A percentile compares a stretch with the other conserved stretches of the same genome.
phyloP scores from a whole-genome alignment of 768 basidiomycete genomes.

The Galerina sulciceps region DNA sequence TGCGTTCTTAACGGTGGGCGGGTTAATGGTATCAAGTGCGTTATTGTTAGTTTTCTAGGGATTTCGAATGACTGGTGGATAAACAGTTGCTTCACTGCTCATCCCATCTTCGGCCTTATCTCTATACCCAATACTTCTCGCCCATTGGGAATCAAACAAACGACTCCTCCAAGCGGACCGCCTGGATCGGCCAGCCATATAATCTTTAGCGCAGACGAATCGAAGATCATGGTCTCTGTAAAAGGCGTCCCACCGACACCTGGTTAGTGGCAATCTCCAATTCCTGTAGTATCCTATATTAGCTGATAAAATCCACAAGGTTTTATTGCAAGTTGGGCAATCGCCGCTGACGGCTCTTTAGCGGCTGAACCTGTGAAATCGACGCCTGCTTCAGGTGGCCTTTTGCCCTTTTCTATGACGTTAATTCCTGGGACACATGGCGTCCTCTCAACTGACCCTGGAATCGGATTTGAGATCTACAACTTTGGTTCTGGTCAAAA shows the following conservation, averaged over 20 bases:
- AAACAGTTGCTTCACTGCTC: neutral
- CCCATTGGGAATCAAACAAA: neutral
- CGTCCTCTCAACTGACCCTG: conserved; percentile 43
- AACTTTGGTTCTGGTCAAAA: conserved; percentile 26
- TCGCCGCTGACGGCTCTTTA: conserved; percentile 45
- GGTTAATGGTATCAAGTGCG: neutral
- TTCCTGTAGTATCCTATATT: neutral
- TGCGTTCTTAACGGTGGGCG: conserved; percentile 1
- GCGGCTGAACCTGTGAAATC: conserved; percentile 40
- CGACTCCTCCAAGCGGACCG: neutral
- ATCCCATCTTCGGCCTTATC: neutral
- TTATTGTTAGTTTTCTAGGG: neutral
- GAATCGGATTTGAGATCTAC: conserved; percentile 41
- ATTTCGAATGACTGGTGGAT: too few species aligned
- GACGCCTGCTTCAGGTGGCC: conserved; percentile 39
- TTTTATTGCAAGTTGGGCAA: conserved; percentile 55
- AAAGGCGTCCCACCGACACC: conserved; percentile 30
- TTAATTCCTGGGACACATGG: conserved; percentile 36
- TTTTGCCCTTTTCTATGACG: conserved; percentile 53
- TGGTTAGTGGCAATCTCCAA: neutral
- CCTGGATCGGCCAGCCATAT: neutral
- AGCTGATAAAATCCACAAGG: conserved; percentile 22
- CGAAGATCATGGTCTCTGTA: neutral
- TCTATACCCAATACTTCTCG: neutral
- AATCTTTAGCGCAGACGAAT: neutral